These are phyloP conservation scores for Stachybotrys echinatus DNA, from an alignment of 2,329 filamentous ascomycete genomes.

Conservation along the genomic window DNA sequence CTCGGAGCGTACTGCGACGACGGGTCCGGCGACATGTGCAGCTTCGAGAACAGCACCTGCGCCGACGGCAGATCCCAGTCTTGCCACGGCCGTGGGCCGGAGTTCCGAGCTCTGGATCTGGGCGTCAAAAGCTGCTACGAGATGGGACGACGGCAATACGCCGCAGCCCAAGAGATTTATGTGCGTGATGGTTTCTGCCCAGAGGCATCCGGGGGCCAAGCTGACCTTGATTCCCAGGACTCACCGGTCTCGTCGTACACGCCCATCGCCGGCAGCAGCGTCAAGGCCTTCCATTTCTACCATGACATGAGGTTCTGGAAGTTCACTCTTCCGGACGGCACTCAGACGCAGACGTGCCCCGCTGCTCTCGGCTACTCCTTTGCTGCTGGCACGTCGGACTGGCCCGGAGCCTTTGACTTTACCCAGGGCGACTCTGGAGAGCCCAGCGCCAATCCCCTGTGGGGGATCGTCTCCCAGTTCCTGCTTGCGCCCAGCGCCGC, in stretches of 20 bases:
- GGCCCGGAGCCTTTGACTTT: slow-evolving; percentile 88
- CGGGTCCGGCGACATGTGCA: slow-evolving; percentile 66
- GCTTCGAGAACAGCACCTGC: slow-evolving; percentile 80
- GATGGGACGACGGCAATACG: slow-evolving; percentile 68
- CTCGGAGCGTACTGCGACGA: slow-evolving; percentile 88
- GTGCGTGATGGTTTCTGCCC: slow-evolving; percentile 16
- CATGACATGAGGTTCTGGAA: slow-evolving; percentile 73
- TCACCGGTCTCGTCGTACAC: slow-evolving; percentile 40
- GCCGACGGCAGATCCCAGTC: slow-evolving; percentile 60
- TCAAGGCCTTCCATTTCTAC: slow-evolving; percentile 82
- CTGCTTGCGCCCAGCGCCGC: slow-evolving; percentile 64
- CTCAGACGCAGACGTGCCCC: slow-evolving; percentile 68
- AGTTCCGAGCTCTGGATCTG: slow-evolving; percentile 61
- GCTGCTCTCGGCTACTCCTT: slow-evolving; percentile 90
- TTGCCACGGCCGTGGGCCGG: slow-evolving; percentile 70
- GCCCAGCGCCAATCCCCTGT: slow-evolving; percentile 68
- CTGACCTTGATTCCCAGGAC: slow-evolving; percentile 35
- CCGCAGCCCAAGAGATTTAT: slow-evolving; percentile 45
- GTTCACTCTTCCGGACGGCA: slow-evolving; percentile 70
- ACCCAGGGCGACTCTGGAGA: slow-evolving; percentile 74
- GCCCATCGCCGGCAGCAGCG: slow-evolving; percentile 55
- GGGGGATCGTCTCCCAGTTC: slow-evolving; percentile 68
- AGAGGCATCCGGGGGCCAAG: background rate
- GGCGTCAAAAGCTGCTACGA: slow-evolving; percentile 72
- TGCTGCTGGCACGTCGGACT: slow-evolving; percentile 86